Evolutionary conservation across 176 grass and related monocot genomes (phyloP).

Genomic region (Musa troglodytarum): DNA sequence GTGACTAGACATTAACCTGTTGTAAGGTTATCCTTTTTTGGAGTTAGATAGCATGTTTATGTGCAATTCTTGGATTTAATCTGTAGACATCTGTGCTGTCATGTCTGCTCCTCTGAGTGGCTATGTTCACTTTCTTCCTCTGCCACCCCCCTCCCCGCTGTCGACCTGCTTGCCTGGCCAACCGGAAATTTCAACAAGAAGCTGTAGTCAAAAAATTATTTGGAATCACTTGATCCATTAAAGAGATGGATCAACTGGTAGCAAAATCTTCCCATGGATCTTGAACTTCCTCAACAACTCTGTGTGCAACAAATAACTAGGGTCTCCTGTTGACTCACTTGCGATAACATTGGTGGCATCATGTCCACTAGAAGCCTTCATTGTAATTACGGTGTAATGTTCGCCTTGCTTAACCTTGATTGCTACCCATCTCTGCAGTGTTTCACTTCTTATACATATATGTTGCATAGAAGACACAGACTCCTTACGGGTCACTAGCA

Average conservation of each 20-base stretch:
- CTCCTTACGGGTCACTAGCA: slow-evolving; percentile 6
- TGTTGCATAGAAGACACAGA: neutral
- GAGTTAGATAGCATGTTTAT: too few relatives aligned
- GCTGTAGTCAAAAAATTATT: too few relatives aligned
- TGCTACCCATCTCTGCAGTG: neutral
- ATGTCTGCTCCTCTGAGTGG: too few relatives aligned
- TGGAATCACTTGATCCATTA: too few relatives aligned
- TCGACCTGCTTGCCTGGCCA: neutral
- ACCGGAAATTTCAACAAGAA: neutral
- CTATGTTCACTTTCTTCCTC: too few relatives aligned
- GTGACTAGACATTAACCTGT: too few relatives aligned
- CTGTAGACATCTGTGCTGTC: too few relatives aligned
- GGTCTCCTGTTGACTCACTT: neutral
- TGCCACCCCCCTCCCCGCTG: neutral
- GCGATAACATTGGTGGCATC: neutral
- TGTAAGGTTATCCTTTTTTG: too few relatives aligned
- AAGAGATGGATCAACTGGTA: neutral
- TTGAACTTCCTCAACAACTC: neutral
- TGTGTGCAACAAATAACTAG: too few relatives aligned
- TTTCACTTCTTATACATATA: neutral
- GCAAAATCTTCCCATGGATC: neutral
- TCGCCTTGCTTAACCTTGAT: neutral
- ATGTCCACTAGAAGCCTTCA: neutral
- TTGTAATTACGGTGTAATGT: neutral
- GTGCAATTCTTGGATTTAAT: too few relatives aligned